These are phyloP conservation scores for Xylariaceae sp. DNA, from an alignment of 2,329 filamentous ascomycete species.

Conservation along the genomic window DNA sequence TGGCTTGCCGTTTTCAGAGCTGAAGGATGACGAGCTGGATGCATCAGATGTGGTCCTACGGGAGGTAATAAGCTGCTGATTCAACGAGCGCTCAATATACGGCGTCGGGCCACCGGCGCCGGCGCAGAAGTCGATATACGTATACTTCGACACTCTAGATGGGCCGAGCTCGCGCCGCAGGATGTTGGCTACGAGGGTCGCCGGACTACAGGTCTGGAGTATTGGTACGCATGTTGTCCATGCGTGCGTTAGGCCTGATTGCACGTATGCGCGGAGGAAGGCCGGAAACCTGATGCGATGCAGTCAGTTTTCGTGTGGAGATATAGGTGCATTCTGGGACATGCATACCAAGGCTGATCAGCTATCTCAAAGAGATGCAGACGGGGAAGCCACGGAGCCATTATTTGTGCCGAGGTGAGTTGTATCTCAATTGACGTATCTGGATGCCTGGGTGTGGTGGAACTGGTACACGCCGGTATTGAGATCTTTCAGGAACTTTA, in stretches of 20 bases:
- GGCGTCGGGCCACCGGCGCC: conserved; percentile 76
- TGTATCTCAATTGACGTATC: background rate
- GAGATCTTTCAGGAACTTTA: too few relatives aligned
- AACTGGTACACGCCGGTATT: too few relatives aligned
- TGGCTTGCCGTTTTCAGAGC: conserved; percentile 28
- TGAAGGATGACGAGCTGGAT: background rate
- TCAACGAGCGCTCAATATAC: conserved; percentile 65
- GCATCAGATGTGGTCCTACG: background rate
- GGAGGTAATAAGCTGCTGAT: conserved; percentile 48
- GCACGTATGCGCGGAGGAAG: conserved; percentile 68
- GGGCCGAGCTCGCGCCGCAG: conserved; percentile 59
- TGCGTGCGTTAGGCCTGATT: conserved; percentile 67
- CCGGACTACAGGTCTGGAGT: conserved; percentile 63
- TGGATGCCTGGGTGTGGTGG: background rate
- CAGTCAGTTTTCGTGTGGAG: background rate
- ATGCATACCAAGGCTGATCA: conserved; percentile 67
- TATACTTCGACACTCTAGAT: conserved; percentile 56
- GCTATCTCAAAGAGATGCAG: conserved; percentile 73
- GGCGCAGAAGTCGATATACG: conserved; percentile 78
- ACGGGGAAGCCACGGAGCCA: conserved; percentile 57
- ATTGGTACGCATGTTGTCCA: conserved; percentile 68
- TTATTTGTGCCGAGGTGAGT: conserved; percentile 14
- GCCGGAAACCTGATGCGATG: conserved; percentile 70
- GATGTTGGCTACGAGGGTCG: conserved; percentile 64
- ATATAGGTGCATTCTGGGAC: background rate